Evolutionary conservation across 768 basidiomycete genomes (phyloP).

Genomic region (Suillus cothurnatus): DNA sequence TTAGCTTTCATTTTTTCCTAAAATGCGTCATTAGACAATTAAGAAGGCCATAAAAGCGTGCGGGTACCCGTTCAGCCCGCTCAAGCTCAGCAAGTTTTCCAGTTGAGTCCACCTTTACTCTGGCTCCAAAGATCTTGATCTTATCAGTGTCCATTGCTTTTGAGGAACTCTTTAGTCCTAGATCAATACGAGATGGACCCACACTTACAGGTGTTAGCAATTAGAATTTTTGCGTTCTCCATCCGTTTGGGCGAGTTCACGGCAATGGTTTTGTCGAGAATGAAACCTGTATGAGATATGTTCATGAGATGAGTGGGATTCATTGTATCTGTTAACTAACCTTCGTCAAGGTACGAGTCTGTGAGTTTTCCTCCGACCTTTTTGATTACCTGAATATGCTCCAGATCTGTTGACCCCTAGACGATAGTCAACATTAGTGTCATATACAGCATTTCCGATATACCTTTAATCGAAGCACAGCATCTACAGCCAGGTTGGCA

Average conservation of each 20-base stretch:
- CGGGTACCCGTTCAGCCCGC: slow-evolving; percentile 82
- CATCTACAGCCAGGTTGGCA: slow-evolving; percentile 96
- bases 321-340: slow-evolving; percentile 36
- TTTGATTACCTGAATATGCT: slow-evolving; percentile 99
- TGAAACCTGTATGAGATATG: slow-evolving; percentile 67
- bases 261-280: slow-evolving; percentile 94
- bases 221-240: slow-evolving; percentile 93
- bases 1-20: slow-evolving; percentile 99
- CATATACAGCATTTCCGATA: neutral
- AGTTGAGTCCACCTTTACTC: slow-evolving; percentile 93
- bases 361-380: slow-evolving; percentile 98
- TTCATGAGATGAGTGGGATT: neutral
- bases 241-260: slow-evolving; percentile 94
- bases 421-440: slow-evolving; percentile 6
- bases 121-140: slow-evolving; percentile 98
- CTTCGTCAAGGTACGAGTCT: slow-evolving; percentile 97
- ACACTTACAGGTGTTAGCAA: slow-evolving; percentile 91
- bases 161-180: neutral
- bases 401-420: slow-evolving; percentile 93
- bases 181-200: neutral
- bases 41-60: slow-evolving; percentile 1
- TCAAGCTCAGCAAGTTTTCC: slow-evolving; percentile 99
- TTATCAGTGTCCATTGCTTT: slow-evolving; percentile 99
- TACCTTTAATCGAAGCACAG: slow-evolving; percentile 89
- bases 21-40: neutral